Conservation (phyloP, 2,329 filamentous ascomycete species). For the Scleromitrula shiraiana region DNA sequence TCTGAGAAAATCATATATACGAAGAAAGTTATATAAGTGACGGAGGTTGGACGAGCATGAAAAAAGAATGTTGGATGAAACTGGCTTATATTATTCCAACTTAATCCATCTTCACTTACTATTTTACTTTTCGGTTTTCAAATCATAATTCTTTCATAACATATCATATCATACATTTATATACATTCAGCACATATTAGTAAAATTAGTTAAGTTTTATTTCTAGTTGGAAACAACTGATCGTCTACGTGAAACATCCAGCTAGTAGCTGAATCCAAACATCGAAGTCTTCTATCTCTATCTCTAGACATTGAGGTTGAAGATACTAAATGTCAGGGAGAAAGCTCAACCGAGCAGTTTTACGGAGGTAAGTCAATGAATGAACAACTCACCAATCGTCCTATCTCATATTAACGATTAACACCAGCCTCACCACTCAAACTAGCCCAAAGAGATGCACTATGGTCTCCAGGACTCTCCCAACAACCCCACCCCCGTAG, state of each 20-base stretch:
- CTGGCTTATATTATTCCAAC: too few relatives aligned
- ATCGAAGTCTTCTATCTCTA: not conserved
- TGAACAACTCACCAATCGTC: too few relatives aligned
- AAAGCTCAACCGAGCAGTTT: not conserved
- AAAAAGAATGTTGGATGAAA: too few relatives aligned
- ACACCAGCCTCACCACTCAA: not conserved
- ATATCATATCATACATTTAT: too few relatives aligned
- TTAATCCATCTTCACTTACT: too few relatives aligned
- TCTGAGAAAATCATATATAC: not conserved
- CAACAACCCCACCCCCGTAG: conserved; percentile 3
- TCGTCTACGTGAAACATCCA: not conserved
- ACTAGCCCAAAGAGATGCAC: not conserved
- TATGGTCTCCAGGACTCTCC: conserved; percentile 6
- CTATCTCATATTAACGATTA: not conserved
- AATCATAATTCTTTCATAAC: not conserved
- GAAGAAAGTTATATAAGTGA: not conserved
- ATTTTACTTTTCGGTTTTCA: too few relatives aligned
- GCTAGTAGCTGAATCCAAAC: not conserved
- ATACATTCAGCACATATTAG: too few relatives aligned
- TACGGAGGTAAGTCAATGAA: too few relatives aligned
- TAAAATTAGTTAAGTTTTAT: too few relatives aligned
- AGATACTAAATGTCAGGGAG: not conserved
- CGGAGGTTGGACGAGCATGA: too few relatives aligned
- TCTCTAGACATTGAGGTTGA: not conserved
- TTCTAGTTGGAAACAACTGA: not conserved